These are phyloP conservation scores for Mycena sanguinolenta DNA, from an alignment of 768 basidiomycete species.

Conservation along the genomic window DNA sequence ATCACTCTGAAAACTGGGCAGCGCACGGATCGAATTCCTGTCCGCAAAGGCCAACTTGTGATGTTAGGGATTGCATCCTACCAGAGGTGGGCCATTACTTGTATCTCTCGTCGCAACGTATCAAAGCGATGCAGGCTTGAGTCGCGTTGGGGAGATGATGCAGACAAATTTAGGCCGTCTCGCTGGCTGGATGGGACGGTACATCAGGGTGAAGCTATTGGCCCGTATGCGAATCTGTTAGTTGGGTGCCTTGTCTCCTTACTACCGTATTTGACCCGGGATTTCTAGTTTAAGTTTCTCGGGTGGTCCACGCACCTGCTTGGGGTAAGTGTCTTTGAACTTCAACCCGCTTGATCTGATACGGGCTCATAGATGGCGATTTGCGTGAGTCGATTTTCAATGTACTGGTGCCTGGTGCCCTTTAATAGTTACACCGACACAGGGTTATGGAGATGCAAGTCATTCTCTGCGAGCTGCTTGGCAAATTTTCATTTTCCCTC, in stretches of 20 bases:
- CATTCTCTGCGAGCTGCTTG: not conserved
- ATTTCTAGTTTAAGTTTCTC: not conserved
- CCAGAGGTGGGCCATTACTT: not conserved
- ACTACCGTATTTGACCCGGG: not conserved
- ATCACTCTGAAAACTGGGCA: not conserved
- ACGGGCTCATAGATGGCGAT: not conserved
- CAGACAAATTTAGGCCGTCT: not conserved
- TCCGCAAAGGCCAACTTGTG: not conserved
- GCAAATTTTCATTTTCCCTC: not conserved
- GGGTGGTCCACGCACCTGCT: not conserved
- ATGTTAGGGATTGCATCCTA: not conserved
- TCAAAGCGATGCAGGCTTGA: not conserved
- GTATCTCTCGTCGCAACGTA: not conserved
- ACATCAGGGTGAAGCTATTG: not conserved
- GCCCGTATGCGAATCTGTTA: not conserved
- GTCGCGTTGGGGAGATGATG: not conserved
- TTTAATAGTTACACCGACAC: not conserved
- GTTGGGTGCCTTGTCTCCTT: not conserved
- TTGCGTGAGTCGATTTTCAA: not conserved
- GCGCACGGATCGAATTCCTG: not conserved
- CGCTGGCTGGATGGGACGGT: constrained; percentile 2
- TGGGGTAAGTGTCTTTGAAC: not conserved
- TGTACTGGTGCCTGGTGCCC: not conserved
- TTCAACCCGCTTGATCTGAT: not conserved
- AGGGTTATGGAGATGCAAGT: not conserved